Percentiles rank a stretch among this genome's conserved stretches.
Conservation (phyloP, 306 rosid species). For the Prunus davidiana region DNA sequence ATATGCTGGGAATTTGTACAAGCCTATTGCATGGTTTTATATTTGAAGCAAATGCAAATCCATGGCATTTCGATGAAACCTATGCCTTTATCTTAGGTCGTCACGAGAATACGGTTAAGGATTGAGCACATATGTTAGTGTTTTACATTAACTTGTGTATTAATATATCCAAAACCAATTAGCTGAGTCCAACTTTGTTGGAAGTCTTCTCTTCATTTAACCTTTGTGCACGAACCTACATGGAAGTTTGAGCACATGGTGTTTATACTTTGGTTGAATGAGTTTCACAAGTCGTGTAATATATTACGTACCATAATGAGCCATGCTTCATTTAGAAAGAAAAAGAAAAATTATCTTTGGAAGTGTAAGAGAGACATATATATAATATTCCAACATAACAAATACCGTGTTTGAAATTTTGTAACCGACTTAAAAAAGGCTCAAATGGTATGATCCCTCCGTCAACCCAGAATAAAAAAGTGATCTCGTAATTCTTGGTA, state of each 20-base stretch:
- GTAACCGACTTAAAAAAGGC: too few relatives aligned
- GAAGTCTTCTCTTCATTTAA: neutral
- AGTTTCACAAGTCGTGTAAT: neutral
- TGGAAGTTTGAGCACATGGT: neutral
- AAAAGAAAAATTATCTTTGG: too few relatives aligned
- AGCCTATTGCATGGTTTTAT: neutral
- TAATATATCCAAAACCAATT: neutral
- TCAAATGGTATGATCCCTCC: too few relatives aligned
- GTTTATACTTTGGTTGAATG: neutral
- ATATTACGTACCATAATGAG: neutral
- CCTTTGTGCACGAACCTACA: neutral
- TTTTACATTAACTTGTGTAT: neutral
- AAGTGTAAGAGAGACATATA: too few relatives aligned
- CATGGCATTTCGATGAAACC: constrained; percentile 3
- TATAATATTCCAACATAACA: too few relatives aligned
- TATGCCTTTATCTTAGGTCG: neutral
- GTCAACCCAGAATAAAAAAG: too few relatives aligned
- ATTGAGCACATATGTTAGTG: neutral
- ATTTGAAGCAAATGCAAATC: neutral
- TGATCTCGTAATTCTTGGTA: too few relatives aligned
- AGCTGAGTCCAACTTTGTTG: neutral
- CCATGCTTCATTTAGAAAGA: neutral
- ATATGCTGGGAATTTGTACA: neutral
- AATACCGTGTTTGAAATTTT: too few relatives aligned
- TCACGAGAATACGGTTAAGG: neutral